Base-by-base conservation (phyloP, 2,329 filamentous ascomycete species). In the Ascochyta pisi region DNA sequence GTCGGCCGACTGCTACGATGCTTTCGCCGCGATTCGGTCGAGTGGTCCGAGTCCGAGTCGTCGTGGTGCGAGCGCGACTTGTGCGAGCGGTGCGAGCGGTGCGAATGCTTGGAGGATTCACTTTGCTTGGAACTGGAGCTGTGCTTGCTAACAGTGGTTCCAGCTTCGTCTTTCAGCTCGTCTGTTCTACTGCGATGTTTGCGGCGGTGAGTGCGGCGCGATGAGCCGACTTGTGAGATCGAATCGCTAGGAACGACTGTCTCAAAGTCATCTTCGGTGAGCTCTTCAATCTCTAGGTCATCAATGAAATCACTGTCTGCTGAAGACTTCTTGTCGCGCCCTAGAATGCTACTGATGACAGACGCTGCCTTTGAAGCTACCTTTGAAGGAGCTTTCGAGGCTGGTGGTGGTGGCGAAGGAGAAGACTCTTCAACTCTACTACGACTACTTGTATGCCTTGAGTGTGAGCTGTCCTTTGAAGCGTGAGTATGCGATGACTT, bases 241-340 rank as follows among this genome's bases (percentile, higher is more conserved):
- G 76, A 79, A 55, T 82, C 80, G 55, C 79, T 78, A 1, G 80
- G 80, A 2, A 77, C 74, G 1, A 82, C 76, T 4, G 79, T 81
- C 57, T 78, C 78, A 46, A 68, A 66, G 51, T 81, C 77, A 50
- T 73, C 76, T 43, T 67, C 64, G 19, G 63, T 66, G 24, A 68
- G 35, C 19, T 73, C 66, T n/a, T 71, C 70, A 39, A 73, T 67
- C n/a, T 72, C 71, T n/a, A 68, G 61, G 19, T 76, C 75, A 46
- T 78, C 75, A 27, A 70, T 67, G 27, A 71, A 65, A 49, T 71
- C 67, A 33, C 66, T 61, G 29, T 76, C 65, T 22, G 60, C 62
- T n/a, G 66, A 71, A 38, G 66, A 65, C 46, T 66, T 65, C 22
- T 62, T 42, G 50, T 72, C 67, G 29, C 74, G 74, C 31, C 73